phyloP scores from a whole-genome alignment of 2,329 filamentous ascomycete species.

The Beauveria sp. region DNA sequence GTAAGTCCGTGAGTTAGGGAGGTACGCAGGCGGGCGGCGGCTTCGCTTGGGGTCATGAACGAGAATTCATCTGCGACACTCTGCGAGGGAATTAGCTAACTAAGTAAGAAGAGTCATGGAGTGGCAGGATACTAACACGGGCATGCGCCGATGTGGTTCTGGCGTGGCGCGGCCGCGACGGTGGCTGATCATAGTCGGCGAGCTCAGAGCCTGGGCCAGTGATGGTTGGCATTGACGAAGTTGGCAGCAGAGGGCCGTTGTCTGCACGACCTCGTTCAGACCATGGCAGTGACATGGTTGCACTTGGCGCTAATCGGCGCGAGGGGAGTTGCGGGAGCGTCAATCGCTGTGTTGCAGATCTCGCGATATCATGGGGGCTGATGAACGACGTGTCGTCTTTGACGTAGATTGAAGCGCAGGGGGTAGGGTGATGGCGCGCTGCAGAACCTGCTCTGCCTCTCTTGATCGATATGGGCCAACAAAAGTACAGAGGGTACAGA shows the following conservation, averaged over 20 bases:
- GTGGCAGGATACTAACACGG: slow-evolving; percentile 33
- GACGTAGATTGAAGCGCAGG: neutral
- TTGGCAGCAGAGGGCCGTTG: slow-evolving; percentile 27
- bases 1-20: slow-evolving; percentile 79
- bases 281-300: slow-evolving; percentile 33
- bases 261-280: slow-evolving; percentile 24
- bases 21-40: slow-evolving; percentile 68
- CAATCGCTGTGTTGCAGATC: slow-evolving; percentile 2
- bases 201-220: slow-evolving; percentile 20
- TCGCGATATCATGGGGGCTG: slow-evolving; percentile 10
- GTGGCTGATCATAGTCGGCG: slow-evolving; percentile 19
- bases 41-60: slow-evolving; percentile 67
- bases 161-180: slow-evolving; percentile 28
- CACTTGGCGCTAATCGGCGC: neutral
- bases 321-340: slow-evolving; percentile 1
- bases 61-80: slow-evolving; percentile 53
- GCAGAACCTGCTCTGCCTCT: neutral
- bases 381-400: slow-evolving; percentile 9
- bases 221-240: slow-evolving; percentile 27
- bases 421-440: neutral
- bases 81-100: slow-evolving; percentile 23
- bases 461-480: neutral
- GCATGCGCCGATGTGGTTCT: slow-evolving; percentile 49
- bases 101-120: neutral
- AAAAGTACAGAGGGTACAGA: neutral